phyloP scores from a whole-genome alignment of 495 filamentous ascomycete genomes.

The Cetradonia linearis region DNA sequence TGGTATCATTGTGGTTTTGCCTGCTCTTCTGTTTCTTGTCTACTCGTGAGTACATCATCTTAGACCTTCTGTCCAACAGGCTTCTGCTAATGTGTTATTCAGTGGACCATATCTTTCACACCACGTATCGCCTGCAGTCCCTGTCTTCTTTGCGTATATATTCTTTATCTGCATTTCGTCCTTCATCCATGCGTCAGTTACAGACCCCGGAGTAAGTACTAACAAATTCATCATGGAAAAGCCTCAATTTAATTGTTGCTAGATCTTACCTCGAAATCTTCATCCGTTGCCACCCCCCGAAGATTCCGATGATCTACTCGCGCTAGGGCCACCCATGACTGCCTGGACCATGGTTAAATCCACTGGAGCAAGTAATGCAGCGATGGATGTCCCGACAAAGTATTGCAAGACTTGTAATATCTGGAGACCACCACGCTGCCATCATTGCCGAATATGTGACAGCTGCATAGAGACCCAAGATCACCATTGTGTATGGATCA shows the following conservation, averaged over 20 bases:
- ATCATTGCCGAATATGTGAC: constrained; percentile 94
- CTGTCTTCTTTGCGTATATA: constrained; percentile 80
- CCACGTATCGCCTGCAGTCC: constrained; percentile 84
- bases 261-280: constrained; percentile 81
- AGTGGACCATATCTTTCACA: constrained; percentile 82
- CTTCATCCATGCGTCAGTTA: constrained; percentile 80
- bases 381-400: constrained; percentile 95
- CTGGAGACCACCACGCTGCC: constrained; percentile 89
- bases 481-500: constrained; percentile 98
- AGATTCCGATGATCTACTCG: constrained; percentile 61
- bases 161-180: constrained; percentile 86
- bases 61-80: constrained; percentile 14
- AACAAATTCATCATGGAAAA: constrained; percentile 22
- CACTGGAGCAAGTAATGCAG: constrained; percentile 56
- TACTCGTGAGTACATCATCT: constrained; percentile 52
- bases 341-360: constrained; percentile 87
- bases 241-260: constrained; percentile 16
- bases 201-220: constrained; percentile 80
- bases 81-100: constrained; percentile 15
- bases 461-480: constrained; percentile 97
- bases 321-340: constrained; percentile 71
- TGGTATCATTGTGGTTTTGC: constrained; percentile 64
- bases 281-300: constrained; percentile 51
- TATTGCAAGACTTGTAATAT: constrained; percentile 95
- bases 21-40: constrained; percentile 68